phyloP scores from a whole-genome alignment of 129 eudicot species.

The Arctium lappa region DNA sequence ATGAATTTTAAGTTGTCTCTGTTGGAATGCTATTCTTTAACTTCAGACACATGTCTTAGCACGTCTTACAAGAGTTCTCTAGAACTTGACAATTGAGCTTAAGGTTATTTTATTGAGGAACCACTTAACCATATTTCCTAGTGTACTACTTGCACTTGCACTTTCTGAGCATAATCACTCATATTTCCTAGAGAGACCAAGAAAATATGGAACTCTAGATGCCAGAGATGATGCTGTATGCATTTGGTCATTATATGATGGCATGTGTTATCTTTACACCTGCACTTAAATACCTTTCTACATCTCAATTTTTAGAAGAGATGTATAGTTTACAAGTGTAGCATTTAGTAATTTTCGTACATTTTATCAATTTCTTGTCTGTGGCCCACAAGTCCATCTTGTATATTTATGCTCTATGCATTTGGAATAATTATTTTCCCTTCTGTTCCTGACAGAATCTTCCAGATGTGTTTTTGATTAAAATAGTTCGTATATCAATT shows the following conservation, averaged over 20 bases:
- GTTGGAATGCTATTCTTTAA: neutral
- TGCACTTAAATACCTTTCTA: neutral
- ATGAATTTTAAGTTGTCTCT: neutral
- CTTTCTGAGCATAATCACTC: neutral
- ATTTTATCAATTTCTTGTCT: neutral
- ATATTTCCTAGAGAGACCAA: neutral
- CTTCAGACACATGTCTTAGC: neutral
- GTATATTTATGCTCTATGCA: neutral
- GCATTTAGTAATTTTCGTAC: neutral
- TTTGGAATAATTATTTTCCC: slow-evolving; percentile 1
- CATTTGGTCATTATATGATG: neutral
- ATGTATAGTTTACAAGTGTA: neutral
- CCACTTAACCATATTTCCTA: neutral
- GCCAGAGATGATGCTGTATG: neutral
- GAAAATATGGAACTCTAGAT: neutral
- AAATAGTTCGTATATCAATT: neutral
- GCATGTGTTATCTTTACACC: neutral
- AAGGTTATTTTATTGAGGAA: neutral
- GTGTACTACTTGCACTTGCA: neutral
- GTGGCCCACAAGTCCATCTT: neutral
- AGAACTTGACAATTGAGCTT: neutral
- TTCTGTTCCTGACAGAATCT: neutral
- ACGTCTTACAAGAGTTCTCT: neutral
- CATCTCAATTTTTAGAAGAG: neutral
- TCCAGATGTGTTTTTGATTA: neutral